Evolutionary conservation across 164 flowering plant genomes (phyloP).

Genomic region (Magnolia officinalis): DNA sequence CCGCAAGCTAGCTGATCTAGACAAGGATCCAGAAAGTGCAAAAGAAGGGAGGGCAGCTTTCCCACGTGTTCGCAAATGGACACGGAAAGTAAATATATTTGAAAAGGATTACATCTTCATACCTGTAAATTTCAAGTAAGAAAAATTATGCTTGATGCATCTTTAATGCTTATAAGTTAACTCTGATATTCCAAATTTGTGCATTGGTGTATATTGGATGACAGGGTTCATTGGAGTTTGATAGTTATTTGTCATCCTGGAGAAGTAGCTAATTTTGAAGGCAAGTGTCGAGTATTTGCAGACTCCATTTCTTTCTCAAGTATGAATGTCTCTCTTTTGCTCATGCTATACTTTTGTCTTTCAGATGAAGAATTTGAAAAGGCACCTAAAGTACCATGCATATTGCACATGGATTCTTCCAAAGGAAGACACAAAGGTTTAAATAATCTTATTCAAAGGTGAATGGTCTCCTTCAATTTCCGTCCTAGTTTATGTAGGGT

Average conservation of each 20-base stretch:
- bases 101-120: conserved; percentile 84
- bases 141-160: background rate
- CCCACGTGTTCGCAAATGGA: conserved; percentile 93
- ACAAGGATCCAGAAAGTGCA: conserved; percentile 71
- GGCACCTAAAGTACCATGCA: conserved; percentile 71
- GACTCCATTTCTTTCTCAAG: background rate
- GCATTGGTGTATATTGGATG: conserved; percentile 9
- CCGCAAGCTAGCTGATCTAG: conserved; percentile 85
- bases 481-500: too few relatives aligned
- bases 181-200: background rate
- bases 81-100: conserved; percentile 85
- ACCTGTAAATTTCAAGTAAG: conserved; percentile 94
- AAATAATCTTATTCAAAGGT: conserved; percentile 86
- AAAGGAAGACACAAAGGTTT: conserved; percentile 82
- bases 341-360: conserved; percentile 10
- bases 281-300: conserved; percentile 25
- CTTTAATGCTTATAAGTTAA: conserved; percentile 2
- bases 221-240: conserved; percentile 95
- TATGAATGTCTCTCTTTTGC: background rate
- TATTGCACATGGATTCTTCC: conserved; percentile 94
- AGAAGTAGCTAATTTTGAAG: conserved; percentile 57
- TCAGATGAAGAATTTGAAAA: conserved; percentile 49
- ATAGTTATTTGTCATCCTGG: conserved; percentile 89
- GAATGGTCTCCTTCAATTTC: conserved; percentile 7
- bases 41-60: conserved; percentile 87